Base-by-base conservation (phyloP, 1,139 yeast species). In the Trichomonascaceae sp. region DNA sequence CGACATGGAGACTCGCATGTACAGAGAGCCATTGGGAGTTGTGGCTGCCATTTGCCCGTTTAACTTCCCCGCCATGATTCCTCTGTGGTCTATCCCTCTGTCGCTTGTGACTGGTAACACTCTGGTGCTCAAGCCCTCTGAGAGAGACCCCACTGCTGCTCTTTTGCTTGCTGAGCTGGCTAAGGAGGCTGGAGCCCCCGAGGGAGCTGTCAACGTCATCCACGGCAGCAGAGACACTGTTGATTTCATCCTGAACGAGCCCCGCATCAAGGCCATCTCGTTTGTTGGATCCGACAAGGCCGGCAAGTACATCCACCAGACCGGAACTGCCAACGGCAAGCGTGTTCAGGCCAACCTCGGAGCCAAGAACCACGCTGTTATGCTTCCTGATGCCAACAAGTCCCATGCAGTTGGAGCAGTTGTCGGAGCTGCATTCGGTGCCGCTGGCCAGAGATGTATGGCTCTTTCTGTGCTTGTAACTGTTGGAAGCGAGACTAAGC, bases 391-490 rank as follows among this genome's bases (percentile, higher is more conserved):
- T 49, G 84, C 87, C 23, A 69, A 74, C 59, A 74, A 72, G 54
- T 57, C 60, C 42, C 79, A 74, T 44, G 74, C 80, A 38, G 59
- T 78, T 44, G 75, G 74, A 51, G 76, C 82, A 17, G 60, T 77
- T 29, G 75, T 66, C 37, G 87, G 87, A 31, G 85, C 89, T 29
- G 82, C 84, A 16, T 78, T 79, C 49, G 89, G 89, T 28, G 89
- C 89, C 40, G 87, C 87, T 25, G 89, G 89, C 39, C 87, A 77
- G 62, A 70, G 89, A 56, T 77, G 89, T 59, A 77, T 78, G 87
- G 87, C 87, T 11, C 74, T 79, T 31, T 72, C 80, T 13, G 84
- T 75, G 4, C 64, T 77, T 42, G 82, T 77, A 15, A 71, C 84
- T n/a, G 85, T 78, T 17, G 87, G 87, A 16, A 11, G 9, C 11